phyloP scores from a whole-genome alignment of 2,329 filamentous ascomycete genomes.

The Trichophyton equinum region DNA sequence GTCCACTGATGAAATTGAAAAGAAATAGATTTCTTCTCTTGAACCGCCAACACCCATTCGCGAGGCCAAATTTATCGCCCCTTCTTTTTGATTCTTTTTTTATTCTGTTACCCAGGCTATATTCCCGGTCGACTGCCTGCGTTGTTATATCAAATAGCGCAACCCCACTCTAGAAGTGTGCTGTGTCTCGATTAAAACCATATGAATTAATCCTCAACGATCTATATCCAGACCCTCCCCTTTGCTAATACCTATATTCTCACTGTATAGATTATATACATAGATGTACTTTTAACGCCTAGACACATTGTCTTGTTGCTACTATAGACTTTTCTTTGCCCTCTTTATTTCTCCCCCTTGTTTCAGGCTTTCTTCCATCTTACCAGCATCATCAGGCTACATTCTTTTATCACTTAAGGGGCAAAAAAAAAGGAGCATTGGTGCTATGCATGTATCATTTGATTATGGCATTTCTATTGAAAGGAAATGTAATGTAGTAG shows the following conservation, averaged over 20 bases:
- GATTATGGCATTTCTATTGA: neutral
- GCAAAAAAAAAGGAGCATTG: neutral
- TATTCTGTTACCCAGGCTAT: neutral
- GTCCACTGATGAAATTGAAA: neutral
- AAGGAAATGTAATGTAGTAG: neutral
- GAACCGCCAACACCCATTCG: neutral
- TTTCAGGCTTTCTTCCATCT: neutral
- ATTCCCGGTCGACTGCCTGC: neutral
- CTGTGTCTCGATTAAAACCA: neutral
- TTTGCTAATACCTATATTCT: neutral
- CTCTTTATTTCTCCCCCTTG: neutral
- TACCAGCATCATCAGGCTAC: neutral
- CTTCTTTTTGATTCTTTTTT: neutral
- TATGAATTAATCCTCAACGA: conserved; percentile 1
- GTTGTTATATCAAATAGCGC: neutral
- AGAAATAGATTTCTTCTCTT: neutral
- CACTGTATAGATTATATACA: neutral
- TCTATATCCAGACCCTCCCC: neutral
- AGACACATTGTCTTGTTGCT: neutral
- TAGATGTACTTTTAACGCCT: neutral
- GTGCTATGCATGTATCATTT: neutral
- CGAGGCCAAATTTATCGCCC: neutral
- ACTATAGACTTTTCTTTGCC: neutral
- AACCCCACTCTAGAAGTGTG: neutral
- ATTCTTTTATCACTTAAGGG: neutral